These are phyloP conservation scores for Musa acuminata DNA, from an alignment of 176 grass and related monocot genomes.

Conservation along the genomic window DNA sequence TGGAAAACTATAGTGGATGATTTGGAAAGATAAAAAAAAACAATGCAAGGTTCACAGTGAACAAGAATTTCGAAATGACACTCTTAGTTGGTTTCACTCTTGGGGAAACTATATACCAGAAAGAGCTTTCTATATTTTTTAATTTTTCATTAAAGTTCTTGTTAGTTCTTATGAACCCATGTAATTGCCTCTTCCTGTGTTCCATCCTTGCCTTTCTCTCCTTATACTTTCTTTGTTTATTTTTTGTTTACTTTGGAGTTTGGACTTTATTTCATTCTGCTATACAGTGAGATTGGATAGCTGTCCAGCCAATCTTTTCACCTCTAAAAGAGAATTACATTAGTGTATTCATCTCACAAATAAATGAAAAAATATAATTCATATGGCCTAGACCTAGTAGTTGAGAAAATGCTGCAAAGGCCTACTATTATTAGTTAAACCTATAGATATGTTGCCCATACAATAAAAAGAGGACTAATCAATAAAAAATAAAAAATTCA, in stretches of 20 bases:
- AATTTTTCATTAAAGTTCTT: neutral
- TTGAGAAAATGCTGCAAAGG: neutral
- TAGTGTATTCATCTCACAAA: neutral
- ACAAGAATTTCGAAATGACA: neutral
- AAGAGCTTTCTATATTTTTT: too few relatives aligned
- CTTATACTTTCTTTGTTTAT: neutral
- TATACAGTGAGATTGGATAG: too few relatives aligned
- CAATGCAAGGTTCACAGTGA: neutral
- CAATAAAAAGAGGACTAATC: neutral
- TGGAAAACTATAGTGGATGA: neutral
- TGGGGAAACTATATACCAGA: too few relatives aligned
- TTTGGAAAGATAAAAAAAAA: neutral
- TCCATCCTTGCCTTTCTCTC: neutral
- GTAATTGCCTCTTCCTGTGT: neutral
- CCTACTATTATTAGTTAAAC: neutral
- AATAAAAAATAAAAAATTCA: neutral
- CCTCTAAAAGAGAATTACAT: neutral
- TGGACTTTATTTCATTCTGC: too few relatives aligned
- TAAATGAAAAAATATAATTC: neutral
- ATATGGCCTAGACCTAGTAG: neutral
- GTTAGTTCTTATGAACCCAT: neutral
- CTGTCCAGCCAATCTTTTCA: too few relatives aligned
- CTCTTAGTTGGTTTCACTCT: neutral
- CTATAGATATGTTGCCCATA: neutral
- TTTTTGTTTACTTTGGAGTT: too few relatives aligned